Percentiles rank a stretch among this genome's conserved stretches.
phyloP scores from a whole-genome alignment of 129 eudicot genomes.

The Flaveria sonorensis region DNA sequence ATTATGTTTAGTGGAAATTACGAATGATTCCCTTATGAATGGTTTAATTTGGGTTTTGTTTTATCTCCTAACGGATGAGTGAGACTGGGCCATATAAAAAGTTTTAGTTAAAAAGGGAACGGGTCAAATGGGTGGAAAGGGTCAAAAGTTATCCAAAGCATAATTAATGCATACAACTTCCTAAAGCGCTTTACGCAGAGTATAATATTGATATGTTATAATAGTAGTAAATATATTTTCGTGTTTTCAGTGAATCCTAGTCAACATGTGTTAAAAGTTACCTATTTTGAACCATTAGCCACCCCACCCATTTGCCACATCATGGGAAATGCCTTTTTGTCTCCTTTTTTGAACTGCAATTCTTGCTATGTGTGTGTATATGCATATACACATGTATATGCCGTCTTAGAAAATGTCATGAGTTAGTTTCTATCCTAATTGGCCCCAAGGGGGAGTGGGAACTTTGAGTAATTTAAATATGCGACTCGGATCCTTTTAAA shows the following conservation, averaged over 20 bases:
- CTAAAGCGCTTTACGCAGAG: background rate
- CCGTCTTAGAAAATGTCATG: background rate
- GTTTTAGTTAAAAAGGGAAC: background rate
- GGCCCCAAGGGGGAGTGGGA: constrained; percentile 3
- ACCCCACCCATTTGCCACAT: background rate
- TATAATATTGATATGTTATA: background rate
- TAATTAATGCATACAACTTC: background rate
- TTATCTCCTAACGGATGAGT: background rate
- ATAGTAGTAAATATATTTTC: background rate
- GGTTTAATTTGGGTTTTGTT: background rate
- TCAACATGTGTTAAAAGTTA: background rate
- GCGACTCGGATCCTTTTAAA: background rate
- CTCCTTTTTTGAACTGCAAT: background rate
- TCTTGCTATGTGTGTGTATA: constrained; percentile 8
- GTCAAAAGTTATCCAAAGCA: background rate
- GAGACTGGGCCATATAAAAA: background rate
- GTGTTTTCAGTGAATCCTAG: background rate
- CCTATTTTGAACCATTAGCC: background rate
- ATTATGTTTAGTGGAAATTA: background rate
- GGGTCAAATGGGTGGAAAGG: too few species aligned
- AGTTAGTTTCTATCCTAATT: constrained; percentile 9
- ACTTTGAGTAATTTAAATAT: background rate
- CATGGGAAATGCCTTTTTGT: constrained; percentile 1
- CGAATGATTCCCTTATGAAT: background rate
- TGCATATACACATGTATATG: background rate